Conservation (phyloP, 768 basidiomycete species). For the Termitomyces eurrhizus region DNA sequence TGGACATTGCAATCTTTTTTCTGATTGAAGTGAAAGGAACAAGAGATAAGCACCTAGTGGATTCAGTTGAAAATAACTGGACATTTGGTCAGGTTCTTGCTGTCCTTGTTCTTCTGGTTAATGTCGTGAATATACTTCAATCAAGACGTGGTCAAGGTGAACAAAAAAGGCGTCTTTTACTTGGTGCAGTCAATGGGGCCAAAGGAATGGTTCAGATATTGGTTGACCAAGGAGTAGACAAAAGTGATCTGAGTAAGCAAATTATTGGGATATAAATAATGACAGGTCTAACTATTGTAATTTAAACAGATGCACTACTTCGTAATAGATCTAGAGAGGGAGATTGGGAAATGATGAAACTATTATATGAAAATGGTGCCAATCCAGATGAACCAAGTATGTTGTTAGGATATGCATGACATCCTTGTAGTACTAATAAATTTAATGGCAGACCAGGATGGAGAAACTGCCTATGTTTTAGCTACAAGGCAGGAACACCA, state of each 20-base stretch:
- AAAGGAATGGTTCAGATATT: no score
- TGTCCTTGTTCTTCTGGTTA: constrained; percentile 5
- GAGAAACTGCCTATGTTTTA: neutral
- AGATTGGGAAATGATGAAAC: neutral
- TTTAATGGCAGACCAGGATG: neutral
- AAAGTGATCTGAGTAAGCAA: no score
- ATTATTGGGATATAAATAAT: neutral
- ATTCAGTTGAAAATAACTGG: neutral
- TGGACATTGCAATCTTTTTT: neutral
- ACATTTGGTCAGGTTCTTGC: constrained; percentile 12
- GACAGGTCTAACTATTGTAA: no score
- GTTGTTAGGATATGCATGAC: neutral
- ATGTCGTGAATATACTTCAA: constrained; percentile 1
- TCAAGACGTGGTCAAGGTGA: neutral
- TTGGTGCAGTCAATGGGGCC: no score
- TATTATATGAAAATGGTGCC: neutral
- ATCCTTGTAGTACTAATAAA: neutral
- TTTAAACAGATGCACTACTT: no score
- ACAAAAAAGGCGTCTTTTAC: no score
- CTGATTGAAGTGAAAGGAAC: neutral
- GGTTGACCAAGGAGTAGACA: no score
- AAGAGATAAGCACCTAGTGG: neutral
- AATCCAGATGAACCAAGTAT: constrained; percentile 1
- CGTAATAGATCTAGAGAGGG: neutral
- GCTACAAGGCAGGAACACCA: neutral